A percentile compares a stretch with the other conserved stretches of the same genome.
Evolutionary conservation across 495 filamentous ascomycete species (phyloP).

Genomic region (Penicillium taxi): DNA sequence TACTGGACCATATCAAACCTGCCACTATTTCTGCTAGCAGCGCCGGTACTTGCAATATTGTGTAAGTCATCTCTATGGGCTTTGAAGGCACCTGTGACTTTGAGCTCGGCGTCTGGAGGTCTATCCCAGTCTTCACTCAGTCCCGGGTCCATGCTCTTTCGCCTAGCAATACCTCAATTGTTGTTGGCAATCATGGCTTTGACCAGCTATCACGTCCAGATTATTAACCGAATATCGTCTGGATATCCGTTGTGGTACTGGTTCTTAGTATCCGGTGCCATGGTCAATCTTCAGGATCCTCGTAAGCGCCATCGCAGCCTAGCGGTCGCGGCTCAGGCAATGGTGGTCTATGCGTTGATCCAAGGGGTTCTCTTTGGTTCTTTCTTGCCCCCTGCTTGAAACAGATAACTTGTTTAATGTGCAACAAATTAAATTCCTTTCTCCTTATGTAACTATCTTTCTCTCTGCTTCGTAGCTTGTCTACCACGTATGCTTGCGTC

Average conservation of each 20-base stretch:
- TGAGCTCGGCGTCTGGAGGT: slow-evolving; percentile 9
- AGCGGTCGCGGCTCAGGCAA: slow-evolving; percentile 48
- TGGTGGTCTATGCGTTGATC: slow-evolving; percentile 73
- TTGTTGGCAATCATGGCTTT: slow-evolving; percentile 63
- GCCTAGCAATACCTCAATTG: slow-evolving; percentile 60
- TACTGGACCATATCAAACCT: slow-evolving; percentile 88
- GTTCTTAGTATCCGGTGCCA: slow-evolving; percentile 50
- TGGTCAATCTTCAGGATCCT: slow-evolving; percentile 15
- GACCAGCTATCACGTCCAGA: slow-evolving; percentile 83
- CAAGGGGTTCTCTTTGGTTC: slow-evolving; percentile 79
- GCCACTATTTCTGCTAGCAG: slow-evolving; percentile 78
- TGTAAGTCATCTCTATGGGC: slow-evolving; percentile 50
- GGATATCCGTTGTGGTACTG: slow-evolving; percentile 88
- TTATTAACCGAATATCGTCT: slow-evolving; percentile 81
- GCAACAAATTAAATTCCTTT: too few species aligned
- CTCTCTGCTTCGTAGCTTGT: too few species aligned
- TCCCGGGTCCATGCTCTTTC: slow-evolving; percentile 44
- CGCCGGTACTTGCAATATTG: slow-evolving; percentile 69
- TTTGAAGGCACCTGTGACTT: slow-evolving; percentile 18
- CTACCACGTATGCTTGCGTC: too few species aligned
- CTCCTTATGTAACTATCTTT: too few species aligned
- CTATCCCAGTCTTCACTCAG: slow-evolving; percentile 17
- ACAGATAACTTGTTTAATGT: too few species aligned
- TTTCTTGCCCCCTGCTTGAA: slow-evolving; percentile 85
- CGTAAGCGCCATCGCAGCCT: slow-evolving; percentile 16